Evolutionary conservation across 495 filamentous ascomycete species (phyloP).

Genomic region (Aspergillus sparsus): DNA sequence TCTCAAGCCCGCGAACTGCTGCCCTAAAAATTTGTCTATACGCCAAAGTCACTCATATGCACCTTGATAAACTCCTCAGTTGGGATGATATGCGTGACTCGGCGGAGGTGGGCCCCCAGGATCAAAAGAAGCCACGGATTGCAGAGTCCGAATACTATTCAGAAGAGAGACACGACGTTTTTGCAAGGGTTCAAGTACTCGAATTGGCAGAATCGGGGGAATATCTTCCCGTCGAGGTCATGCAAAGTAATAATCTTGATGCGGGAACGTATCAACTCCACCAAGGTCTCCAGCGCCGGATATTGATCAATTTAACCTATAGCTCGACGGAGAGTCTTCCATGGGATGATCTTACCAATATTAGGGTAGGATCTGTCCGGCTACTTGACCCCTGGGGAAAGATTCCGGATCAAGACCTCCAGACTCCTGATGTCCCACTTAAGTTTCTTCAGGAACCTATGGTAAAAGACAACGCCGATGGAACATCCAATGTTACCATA

Average conservation of each 20-base stretch:
- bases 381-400: slow-evolving; percentile 84
- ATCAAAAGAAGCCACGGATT: slow-evolving; percentile 70
- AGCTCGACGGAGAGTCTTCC: slow-evolving; percentile 84
- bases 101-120: slow-evolving; percentile 49
- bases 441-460: slow-evolving; percentile 73
- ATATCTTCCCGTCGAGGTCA: slow-evolving; percentile 89
- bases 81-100: slow-evolving; percentile 97
- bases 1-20: slow-evolving; percentile 72
- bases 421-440: slow-evolving; percentile 71
- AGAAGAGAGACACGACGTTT: slow-evolving; percentile 91
- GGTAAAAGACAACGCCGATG: slow-evolving; percentile 81
- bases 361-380: slow-evolving; percentile 77
- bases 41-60: slow-evolving; percentile 86
- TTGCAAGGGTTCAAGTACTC: slow-evolving; percentile 80
- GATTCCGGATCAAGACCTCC: slow-evolving; percentile 72
- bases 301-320: slow-evolving; percentile 82
- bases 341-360: slow-evolving; percentile 75
- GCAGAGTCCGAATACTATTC: slow-evolving; percentile 89
- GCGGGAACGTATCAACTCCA: slow-evolving; percentile 89
- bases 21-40: slow-evolving; percentile 90
- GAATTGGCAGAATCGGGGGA: slow-evolving; percentile 89
- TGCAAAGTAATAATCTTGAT: slow-evolving; percentile 80
- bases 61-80: slow-evolving; percentile 94
- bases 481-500: slow-evolving; percentile 84
- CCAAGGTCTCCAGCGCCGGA: slow-evolving; percentile 88